Percentiles rank a stretch among this genome's conserved stretches.
Evolutionary conservation across 257 asterid species (phyloP).

Genomic region (Jacaranda copaia): DNA sequence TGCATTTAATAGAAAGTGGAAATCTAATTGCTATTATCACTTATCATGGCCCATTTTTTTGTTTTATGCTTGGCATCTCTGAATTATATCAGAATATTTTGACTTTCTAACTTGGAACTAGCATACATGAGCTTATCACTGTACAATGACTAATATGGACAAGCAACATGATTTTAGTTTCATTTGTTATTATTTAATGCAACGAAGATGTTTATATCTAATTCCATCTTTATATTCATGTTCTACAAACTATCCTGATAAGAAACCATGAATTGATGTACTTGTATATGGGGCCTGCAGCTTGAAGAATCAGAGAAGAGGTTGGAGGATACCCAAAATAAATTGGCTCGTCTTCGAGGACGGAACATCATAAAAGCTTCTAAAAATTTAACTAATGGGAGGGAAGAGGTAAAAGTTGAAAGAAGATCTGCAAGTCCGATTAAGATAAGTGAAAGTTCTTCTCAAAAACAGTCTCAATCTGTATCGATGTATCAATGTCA

Average conservation of each 20-base stretch:
- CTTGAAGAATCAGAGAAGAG: constrained; percentile 63
- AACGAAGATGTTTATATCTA: constrained; percentile 19
- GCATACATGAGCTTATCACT: not conserved
- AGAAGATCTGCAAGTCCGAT: constrained; percentile 40
- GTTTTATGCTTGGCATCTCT: constrained; percentile 14
- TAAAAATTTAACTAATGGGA: constrained; percentile 39
- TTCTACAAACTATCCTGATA: constrained; percentile 24
- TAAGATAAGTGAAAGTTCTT: constrained; percentile 41
- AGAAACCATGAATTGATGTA: constrained; percentile 24
- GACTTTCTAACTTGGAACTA: constrained; percentile 1
- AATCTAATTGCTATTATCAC: not conserved
- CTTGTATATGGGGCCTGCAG: constrained; percentile 48
- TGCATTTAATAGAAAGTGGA: constrained; percentile 15
- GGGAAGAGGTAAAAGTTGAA: constrained; percentile 37
- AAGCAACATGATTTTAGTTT: not conserved
- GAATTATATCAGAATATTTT: not conserved
- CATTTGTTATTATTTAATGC: constrained; percentile 10
- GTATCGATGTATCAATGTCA: constrained; percentile 23
- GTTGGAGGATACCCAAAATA: constrained; percentile 58
- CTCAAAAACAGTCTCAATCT: constrained; percentile 38
- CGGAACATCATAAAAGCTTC: constrained; percentile 42
- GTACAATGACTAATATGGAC: constrained; percentile 8
- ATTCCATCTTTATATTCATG: not conserved
- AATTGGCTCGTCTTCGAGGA: constrained; percentile 59
- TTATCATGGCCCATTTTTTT: not conserved